These are phyloP conservation scores for Caryopteris hybrid DNA, from an alignment of 305 asterid genomes.

Conservation along the genomic window DNA sequence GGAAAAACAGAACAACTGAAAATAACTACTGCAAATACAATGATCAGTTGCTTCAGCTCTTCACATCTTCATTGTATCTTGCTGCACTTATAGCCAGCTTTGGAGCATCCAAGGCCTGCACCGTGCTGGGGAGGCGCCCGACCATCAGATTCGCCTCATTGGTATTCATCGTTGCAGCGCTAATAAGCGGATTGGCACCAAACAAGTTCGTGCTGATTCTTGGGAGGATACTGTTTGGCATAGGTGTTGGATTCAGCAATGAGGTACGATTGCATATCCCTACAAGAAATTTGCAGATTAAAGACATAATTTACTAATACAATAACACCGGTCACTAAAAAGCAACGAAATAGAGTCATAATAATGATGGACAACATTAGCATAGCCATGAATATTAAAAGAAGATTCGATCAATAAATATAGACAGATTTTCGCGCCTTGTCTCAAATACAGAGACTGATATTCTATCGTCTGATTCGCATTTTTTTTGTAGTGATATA, in stretches of 20 bases:
- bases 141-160: constrained; percentile 51
- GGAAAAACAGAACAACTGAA: constrained; percentile 33
- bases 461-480: no score
- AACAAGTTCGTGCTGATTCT: constrained; percentile 35
- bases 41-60: constrained; percentile 67
- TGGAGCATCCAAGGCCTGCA: constrained; percentile 58
- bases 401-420: no score
- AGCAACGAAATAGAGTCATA: no score
- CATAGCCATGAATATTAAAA: no score
- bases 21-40: constrained; percentile 69
- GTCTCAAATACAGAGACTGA: no score
- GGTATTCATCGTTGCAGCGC: constrained; percentile 29
- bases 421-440: no score
- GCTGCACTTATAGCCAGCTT: constrained; percentile 70
- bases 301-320: not conserved
- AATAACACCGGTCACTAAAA: no score
- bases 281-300: not conserved
- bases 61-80: constrained; percentile 67
- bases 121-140: constrained; percentile 39
- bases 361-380: no score
- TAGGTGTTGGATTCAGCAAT: constrained; percentile 79
- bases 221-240: constrained; percentile 63
- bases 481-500: no score
- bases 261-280: constrained; percentile 36
- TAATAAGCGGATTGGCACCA: not conserved